These are phyloP conservation scores for Musa troglodytarum DNA, from an alignment of 176 grass and related monocot species.

Conservation along the genomic window DNA sequence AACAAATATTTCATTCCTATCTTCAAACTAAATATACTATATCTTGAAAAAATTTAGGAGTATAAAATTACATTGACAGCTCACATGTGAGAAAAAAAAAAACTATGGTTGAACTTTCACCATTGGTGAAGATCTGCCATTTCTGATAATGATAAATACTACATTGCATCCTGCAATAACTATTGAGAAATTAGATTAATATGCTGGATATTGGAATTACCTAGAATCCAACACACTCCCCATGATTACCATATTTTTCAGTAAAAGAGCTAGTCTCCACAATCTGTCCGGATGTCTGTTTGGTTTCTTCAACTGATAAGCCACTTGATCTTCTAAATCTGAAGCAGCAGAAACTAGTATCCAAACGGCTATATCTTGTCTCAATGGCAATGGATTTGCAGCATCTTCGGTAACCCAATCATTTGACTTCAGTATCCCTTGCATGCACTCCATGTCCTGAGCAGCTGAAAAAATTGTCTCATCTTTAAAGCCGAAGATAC, in stretches of 20 bases:
- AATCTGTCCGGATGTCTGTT: conserved; percentile 25
- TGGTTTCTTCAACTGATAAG: conserved; percentile 35
- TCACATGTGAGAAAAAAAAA: background rate
- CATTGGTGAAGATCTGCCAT: background rate
- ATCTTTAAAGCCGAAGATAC: conserved; percentile 45
- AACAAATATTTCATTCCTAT: background rate
- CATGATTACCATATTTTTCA: conserved; percentile 44
- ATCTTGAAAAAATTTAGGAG: background rate
- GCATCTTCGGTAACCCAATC: conserved; percentile 20
- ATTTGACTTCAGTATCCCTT: conserved; percentile 24
- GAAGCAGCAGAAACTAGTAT: conserved; percentile 67
- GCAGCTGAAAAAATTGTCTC: conserved; percentile 31
- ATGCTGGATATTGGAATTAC: conserved; percentile 37
- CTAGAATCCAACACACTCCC: conserved; percentile 69
- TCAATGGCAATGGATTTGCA: conserved; percentile 18
- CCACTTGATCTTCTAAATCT: conserved; percentile 47
- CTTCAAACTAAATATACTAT: background rate
- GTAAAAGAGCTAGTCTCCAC: conserved; percentile 64
- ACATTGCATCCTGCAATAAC: background rate
- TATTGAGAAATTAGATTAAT: conserved; percentile 6
- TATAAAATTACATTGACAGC: conserved; percentile 3
- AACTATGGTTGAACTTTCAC: conserved; percentile 1
- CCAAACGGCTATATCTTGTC: conserved; percentile 71
- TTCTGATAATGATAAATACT: background rate
- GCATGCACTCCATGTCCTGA: conserved; percentile 34